Conservation (phyloP, 805 yeast genomes). For the Metschnikowia borealis region DNA sequence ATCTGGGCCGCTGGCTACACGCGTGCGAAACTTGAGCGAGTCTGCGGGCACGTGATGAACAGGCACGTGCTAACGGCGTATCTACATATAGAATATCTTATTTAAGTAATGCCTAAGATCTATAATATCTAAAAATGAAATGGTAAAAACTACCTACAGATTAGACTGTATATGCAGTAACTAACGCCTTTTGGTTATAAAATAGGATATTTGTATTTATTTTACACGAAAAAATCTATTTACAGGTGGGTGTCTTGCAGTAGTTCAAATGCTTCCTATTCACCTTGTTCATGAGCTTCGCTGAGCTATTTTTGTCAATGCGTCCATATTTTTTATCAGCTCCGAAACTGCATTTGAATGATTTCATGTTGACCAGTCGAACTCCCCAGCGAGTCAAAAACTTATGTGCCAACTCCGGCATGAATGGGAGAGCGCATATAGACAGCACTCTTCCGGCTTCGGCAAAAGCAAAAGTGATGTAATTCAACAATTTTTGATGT, state of each 20-base stretch:
- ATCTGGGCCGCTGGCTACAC: background rate
- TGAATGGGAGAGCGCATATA: slow-evolving; percentile 65
- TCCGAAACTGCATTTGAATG: slow-evolving; percentile 49
- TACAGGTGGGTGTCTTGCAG: background rate
- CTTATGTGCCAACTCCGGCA: slow-evolving; percentile 57
- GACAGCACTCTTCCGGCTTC: slow-evolving; percentile 69
- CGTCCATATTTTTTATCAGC: slow-evolving; percentile 38
- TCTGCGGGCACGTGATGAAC: background rate
- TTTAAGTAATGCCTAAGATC: background rate
- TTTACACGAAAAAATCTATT: background rate
- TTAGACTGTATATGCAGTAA: too few species aligned
- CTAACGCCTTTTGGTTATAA: background rate
- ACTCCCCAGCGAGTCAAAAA: slow-evolving; percentile 64
- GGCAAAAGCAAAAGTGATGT: slow-evolving; percentile 58
- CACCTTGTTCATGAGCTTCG: slow-evolving; percentile 15
- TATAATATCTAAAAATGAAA: background rate
- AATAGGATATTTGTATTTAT: background rate
- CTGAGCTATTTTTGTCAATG: background rate
- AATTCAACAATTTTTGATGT: slow-evolving; percentile 31
- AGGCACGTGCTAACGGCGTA: background rate
- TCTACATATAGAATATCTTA: background rate
- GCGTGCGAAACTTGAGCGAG: slow-evolving; percentile 5
- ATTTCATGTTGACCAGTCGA: slow-evolving; percentile 32
- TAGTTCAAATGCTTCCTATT: slow-evolving; percentile 3
- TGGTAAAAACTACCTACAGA: too few species aligned